phyloP scores from a whole-genome alignment of 2,329 filamentous ascomycete species.

The Alternaria sp. region DNA sequence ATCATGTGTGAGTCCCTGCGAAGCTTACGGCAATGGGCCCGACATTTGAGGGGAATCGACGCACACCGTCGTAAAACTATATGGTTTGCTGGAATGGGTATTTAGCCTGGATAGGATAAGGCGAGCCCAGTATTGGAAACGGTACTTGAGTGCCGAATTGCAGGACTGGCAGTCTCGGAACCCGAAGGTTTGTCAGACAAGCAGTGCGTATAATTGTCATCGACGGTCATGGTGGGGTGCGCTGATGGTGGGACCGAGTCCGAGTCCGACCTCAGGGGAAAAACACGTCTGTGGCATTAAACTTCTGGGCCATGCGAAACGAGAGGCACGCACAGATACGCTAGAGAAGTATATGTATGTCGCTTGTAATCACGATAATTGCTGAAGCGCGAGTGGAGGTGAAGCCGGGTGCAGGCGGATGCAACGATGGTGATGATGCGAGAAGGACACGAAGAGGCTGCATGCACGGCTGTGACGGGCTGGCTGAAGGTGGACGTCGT shows the following conservation, averaged over 20 bases:
- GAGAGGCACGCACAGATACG: neutral
- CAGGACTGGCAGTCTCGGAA: neutral
- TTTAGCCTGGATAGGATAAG: slow-evolving; percentile 5
- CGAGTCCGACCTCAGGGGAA: neutral
- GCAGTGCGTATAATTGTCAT: neutral
- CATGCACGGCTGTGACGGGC: neutral
- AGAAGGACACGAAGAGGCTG: neutral
- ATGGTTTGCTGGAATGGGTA: slow-evolving; percentile 2
- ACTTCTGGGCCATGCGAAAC: neutral
- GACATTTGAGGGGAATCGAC: slow-evolving; percentile 5
- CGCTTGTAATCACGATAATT: neutral
- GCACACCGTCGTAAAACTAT: neutral
- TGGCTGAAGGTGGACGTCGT: neutral
- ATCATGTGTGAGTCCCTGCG: neutral
- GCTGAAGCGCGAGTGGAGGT: neutral
- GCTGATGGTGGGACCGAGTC: neutral
- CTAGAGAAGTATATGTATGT: neutral
- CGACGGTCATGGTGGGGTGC: neutral
- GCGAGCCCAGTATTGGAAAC: neutral
- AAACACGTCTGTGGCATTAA: neutral
- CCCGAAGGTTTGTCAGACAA: neutral
- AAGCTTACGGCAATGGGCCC: neutral
- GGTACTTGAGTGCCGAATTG: neutral
- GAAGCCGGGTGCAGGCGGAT: neutral
- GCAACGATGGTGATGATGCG: neutral